Conservation (phyloP, 1,139 yeast genomes). For the Candida glucosophila region DNA sequence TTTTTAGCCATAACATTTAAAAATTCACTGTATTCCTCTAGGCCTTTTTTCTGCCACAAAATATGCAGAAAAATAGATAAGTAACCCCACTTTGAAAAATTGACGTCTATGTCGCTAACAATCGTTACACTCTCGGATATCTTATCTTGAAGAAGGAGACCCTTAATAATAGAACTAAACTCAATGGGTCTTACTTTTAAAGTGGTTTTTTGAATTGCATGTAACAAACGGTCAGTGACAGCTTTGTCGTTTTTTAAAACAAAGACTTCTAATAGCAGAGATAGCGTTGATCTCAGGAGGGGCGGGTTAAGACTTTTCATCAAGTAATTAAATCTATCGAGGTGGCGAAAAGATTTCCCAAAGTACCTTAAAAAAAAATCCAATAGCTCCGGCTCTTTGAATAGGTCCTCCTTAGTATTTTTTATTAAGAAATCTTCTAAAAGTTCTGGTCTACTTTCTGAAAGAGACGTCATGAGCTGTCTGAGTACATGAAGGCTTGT, state of each 20-base stretch:
- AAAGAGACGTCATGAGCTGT: not conserved
- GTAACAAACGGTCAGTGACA: slow-evolving; percentile 23
- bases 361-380: slow-evolving; percentile 10
- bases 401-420: slow-evolving; percentile 1
- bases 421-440: slow-evolving; percentile 1
- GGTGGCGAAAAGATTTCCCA: slow-evolving; percentile 7
- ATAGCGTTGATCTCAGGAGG: slow-evolving; percentile 23
- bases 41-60: slow-evolving; percentile 3
- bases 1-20: slow-evolving; percentile 7
- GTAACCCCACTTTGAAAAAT: slow-evolving; percentile 18
- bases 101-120: slow-evolving; percentile 12
- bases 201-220: slow-evolving; percentile 20
- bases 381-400: slow-evolving; percentile 3
- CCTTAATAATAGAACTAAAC: slow-evolving; percentile 17
- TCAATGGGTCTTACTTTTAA: slow-evolving; percentile 19
- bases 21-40: slow-evolving; percentile 5
- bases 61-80: slow-evolving; percentile 14
- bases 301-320: slow-evolving; percentile 19
- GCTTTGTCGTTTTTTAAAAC: slow-evolving; percentile 16
- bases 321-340: slow-evolving; percentile 11
- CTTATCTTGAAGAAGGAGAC: slow-evolving; percentile 17
- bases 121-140: slow-evolving; percentile 15
- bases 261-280: slow-evolving; percentile 25
- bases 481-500: not conserved
- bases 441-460: not conserved